These are phyloP conservation scores for Paraphysoderma sedebokerense DNA, from an alignment of 371 early-diverging fungal species.

Conservation along the genomic window DNA sequence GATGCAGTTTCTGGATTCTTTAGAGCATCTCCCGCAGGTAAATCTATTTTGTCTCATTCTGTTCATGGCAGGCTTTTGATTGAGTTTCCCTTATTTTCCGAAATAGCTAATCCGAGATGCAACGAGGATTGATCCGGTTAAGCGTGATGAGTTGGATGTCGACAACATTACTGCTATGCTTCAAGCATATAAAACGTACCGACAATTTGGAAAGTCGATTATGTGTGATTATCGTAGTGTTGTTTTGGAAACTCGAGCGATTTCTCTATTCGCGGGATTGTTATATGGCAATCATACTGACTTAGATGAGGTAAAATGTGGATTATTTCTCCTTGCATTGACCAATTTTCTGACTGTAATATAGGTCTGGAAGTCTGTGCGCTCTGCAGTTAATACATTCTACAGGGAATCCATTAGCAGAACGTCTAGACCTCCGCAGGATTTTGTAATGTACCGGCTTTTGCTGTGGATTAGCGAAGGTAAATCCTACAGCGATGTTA, in stretches of 20 bases:
- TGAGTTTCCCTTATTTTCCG: background rate
- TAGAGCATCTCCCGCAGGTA: conserved; percentile 34
- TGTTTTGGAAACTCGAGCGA: conserved; percentile 10
- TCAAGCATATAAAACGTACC: background rate
- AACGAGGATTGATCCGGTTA: background rate
- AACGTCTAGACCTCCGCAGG: conserved; percentile 39
- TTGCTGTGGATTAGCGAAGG: conserved; percentile 42
- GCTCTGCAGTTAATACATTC: conserved; percentile 7
- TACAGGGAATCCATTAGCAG: conserved; percentile 25
- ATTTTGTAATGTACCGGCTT: conserved; percentile 46
- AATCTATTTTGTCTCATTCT: conserved; percentile 1
- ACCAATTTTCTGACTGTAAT: no score
- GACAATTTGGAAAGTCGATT: conserved; percentile 22
- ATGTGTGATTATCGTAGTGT: conserved; percentile 2
- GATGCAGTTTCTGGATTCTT: conserved; percentile 31
- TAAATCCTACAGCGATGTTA: no score
- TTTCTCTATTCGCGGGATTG: conserved; percentile 2
- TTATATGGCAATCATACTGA: background rate
- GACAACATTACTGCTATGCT: background rate
- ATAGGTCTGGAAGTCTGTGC: no score
- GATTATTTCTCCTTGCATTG: background rate
- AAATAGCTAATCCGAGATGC: background rate
- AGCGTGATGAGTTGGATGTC: background rate
- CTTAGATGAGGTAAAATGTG: background rate
- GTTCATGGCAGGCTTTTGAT: background rate